phyloP scores from a whole-genome alignment of 1,284 basidiomycete genomes.

The Hemileia vastatrix region DNA sequence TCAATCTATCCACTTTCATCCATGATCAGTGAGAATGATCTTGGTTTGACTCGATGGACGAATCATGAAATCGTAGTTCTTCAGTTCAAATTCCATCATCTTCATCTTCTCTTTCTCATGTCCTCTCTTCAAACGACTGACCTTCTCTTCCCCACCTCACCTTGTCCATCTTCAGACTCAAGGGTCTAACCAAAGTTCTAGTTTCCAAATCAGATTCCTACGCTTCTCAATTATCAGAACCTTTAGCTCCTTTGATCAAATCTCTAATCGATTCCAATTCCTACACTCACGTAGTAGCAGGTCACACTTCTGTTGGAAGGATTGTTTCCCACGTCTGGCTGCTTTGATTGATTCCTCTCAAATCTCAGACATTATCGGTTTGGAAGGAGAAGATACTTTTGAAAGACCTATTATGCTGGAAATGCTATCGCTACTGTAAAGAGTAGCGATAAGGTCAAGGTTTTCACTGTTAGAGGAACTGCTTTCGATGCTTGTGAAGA shows the following conservation, averaged over 20 bases:
- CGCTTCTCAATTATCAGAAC: constrained; percentile 39
- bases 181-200: constrained; percentile 49
- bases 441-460: constrained; percentile 70
- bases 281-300: constrained; percentile 74
- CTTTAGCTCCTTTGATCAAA: constrained; percentile 51
- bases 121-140: neutral
- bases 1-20: neutral
- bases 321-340: constrained; percentile 72
- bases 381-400: constrained; percentile 70
- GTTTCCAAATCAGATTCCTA: constrained; percentile 50
- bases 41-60: no score
- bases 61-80: neutral
- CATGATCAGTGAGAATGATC: no score
- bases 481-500: constrained; percentile 63
- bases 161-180: constrained; percentile 46
- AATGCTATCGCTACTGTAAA: constrained; percentile 92
- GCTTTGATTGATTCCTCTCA: constrained; percentile 63
- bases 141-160: neutral
- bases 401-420: constrained; percentile 95
- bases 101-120: neutral
- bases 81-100: neutral
- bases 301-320: constrained; percentile 65
- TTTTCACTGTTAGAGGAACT: constrained; percentile 92
- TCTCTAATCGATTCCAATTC: constrained; percentile 48
- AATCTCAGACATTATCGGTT: constrained; percentile 83